phyloP scores from a whole-genome alignment of 1,139 yeast species.

The Lodderomyces metapsilosis region DNA sequence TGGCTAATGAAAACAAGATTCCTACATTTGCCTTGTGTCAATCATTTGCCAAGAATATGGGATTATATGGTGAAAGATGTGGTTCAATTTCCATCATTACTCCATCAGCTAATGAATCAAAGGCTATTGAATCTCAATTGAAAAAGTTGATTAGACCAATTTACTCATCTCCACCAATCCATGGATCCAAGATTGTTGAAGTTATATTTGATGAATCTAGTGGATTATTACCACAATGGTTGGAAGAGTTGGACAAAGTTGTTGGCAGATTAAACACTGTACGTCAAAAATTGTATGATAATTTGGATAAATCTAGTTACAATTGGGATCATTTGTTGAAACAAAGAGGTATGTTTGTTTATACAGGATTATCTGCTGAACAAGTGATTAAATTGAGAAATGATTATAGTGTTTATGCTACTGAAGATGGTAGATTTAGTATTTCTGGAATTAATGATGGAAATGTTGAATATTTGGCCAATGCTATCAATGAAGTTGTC shows the following conservation, averaged over 20 bases:
- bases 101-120: slow-evolving; percentile 41
- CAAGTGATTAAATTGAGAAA: slow-evolving; percentile 72
- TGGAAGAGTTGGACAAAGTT: slow-evolving; percentile 71
- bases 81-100: slow-evolving; percentile 78
- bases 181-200: slow-evolving; percentile 87
- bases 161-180: slow-evolving; percentile 92
- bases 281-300: slow-evolving; percentile 63
- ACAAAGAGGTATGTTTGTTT: slow-evolving; percentile 97
- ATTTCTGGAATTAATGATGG: slow-evolving; percentile 82
- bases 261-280: slow-evolving; percentile 74
- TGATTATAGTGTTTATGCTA: slow-evolving; percentile 77
- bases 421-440: slow-evolving; percentile 88
- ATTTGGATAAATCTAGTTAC: slow-evolving; percentile 53
- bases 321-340: slow-evolving; percentile 84
- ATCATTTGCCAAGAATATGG: slow-evolving; percentile 96
- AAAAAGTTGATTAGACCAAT: slow-evolving; percentile 80
- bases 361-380: slow-evolving; percentile 71
- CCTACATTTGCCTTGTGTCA: slow-evolving; percentile 72
- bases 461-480: slow-evolving; percentile 81
- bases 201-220: slow-evolving; percentile 59
- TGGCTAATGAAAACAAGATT: slow-evolving; percentile 46
- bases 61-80: slow-evolving; percentile 92
- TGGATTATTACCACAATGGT: slow-evolving; percentile 70
- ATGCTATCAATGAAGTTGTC: slow-evolving; percentile 64
- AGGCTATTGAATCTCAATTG: slow-evolving; percentile 70